These are phyloP conservation scores for Schizosaccharomyces octosporus DNA, from an alignment of 805 yeast genomes.

Conservation along the genomic window DNA sequence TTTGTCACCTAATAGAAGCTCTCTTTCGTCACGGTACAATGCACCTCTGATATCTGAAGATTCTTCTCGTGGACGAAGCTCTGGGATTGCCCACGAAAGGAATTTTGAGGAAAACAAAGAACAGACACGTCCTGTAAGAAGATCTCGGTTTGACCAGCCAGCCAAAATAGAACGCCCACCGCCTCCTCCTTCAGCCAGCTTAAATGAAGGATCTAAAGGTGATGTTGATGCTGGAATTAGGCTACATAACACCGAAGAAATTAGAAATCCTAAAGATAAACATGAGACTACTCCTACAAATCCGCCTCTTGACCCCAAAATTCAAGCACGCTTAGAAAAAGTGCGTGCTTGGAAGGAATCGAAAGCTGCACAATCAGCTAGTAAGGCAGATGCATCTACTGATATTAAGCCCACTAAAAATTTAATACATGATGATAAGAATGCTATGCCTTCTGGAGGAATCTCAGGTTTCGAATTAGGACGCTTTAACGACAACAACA, in stretches of 20 bases:
- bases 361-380: constrained; percentile 6
- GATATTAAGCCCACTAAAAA: neutral
- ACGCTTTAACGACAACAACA: neutral
- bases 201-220: too few relatives aligned
- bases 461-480: constrained; percentile 2
- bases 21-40: too few relatives aligned
- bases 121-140: constrained; percentile 4
- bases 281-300: neutral
- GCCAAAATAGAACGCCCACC: neutral
- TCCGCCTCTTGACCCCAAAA: constrained; percentile 14
- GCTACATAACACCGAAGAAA: constrained; percentile 5
- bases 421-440: constrained; percentile 3
- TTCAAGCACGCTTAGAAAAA: constrained; percentile 24
- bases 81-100: neutral
- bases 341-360: constrained; percentile 33
- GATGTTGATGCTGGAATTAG: constrained; percentile 5
- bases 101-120: constrained; percentile 3
- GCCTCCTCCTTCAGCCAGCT: too few relatives aligned
- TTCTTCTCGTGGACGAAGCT: too few relatives aligned
- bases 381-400: constrained; percentile 3
- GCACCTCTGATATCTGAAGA: too few relatives aligned
- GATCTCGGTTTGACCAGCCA: constrained; percentile 3
- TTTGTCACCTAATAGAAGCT: neutral
- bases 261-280: neutral
- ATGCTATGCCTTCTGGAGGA: constrained; percentile 2